phyloP scores from a whole-genome alignment of 2,329 filamentous ascomycete genomes.

The Aplosporella prunicola region DNA sequence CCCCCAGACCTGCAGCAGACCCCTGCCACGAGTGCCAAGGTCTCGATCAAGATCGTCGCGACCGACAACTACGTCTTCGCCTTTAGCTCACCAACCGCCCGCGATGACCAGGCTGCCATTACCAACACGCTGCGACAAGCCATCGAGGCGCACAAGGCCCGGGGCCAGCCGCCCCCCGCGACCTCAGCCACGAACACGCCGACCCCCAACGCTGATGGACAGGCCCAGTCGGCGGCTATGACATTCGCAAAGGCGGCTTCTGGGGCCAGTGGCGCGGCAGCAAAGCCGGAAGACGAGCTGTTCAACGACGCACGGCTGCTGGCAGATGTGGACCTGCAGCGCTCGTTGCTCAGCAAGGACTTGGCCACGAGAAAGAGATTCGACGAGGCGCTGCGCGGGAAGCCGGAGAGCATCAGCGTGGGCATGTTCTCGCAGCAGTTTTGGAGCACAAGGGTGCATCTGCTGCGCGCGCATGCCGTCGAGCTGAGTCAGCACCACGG shows the following conservation, averaged over 20 bases:
- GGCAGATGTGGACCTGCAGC: slow-evolving; percentile 70
- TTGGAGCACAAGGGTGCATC: slow-evolving; percentile 80
- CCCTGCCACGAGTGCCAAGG: slow-evolving; percentile 75
- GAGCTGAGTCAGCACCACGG: slow-evolving; percentile 79
- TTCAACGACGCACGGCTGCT: slow-evolving; percentile 76
- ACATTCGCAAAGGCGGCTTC: slow-evolving; percentile 64
- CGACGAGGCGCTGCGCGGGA: slow-evolving; percentile 71
- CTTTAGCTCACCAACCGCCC: slow-evolving; percentile 73
- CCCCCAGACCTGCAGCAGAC: slow-evolving; percentile 82
- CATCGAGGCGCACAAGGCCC: slow-evolving; percentile 59
- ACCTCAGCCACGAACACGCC: slow-evolving; percentile 25
- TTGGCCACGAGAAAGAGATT: slow-evolving; percentile 70
- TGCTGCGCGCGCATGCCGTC: slow-evolving; percentile 83
- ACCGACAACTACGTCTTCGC: slow-evolving; percentile 73
- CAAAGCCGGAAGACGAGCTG: slow-evolving; percentile 52
- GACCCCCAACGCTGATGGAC: slow-evolving; percentile 22
- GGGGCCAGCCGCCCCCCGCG: slow-evolving; percentile 26
- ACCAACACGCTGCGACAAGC: slow-evolving; percentile 71
- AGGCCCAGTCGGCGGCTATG: slow-evolving; percentile 58
- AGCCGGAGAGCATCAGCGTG: slow-evolving; percentile 73
- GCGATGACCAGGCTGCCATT: slow-evolving; percentile 74
- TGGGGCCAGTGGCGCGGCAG: slow-evolving; percentile 35
- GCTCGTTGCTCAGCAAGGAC: slow-evolving; percentile 78
- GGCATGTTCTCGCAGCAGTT: slow-evolving; percentile 84
- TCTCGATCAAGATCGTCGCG: slow-evolving; percentile 85